Base-by-base conservation (phyloP, 2,329 filamentous ascomycete species). In the Plenodomus biglobosus region DNA sequence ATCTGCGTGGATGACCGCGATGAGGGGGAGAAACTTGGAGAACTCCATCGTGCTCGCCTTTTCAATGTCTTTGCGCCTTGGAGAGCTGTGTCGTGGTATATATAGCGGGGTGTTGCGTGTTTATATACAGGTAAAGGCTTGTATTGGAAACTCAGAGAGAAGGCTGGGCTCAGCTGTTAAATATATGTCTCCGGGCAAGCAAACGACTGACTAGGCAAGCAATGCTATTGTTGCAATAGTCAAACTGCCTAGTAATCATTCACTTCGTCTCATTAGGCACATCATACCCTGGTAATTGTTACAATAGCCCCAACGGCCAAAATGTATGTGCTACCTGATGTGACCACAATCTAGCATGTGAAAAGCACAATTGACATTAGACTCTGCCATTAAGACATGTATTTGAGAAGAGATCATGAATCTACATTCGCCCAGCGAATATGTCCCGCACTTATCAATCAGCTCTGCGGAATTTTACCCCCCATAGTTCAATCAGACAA, bases 391-490 rank as follows among this genome's bases (percentile, higher is more conserved):
- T 42, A 19, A 49, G 37, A 59, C 56, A 66, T 13, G 66, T 59
- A 38, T 64, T 62, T 8, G 78, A 77, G 70, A 85, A 86, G 0
- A 80, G 81, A 66, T 86, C 83, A 11, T 72, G 59, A n/a, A 7
- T 60, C 67, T 1, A 78, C 49, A 53, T 85, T 76, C 7, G 61
- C 59, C 56, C 79, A 77, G 21, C 81, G 76, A 2, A 75, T 74
- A 64, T 85, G 85, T 68, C 87, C 84, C 38, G 81, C 75, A 24
- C 54, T n/a, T 64, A 35, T 75, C 66, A 1, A 80, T 78, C 30
- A 84, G 64, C 1, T 62, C 61, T 70, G 65, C 1, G 82, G 81
- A 11, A 76, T 65, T 1, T 75, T 73, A n/a, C 27, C 78, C 73
- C 1, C 83, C 82, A 65, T 78, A 85, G 8, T 79, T 66, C 24